Base-by-base conservation (phyloP, 257 asterid species). In the Capsicum pubescens region DNA sequence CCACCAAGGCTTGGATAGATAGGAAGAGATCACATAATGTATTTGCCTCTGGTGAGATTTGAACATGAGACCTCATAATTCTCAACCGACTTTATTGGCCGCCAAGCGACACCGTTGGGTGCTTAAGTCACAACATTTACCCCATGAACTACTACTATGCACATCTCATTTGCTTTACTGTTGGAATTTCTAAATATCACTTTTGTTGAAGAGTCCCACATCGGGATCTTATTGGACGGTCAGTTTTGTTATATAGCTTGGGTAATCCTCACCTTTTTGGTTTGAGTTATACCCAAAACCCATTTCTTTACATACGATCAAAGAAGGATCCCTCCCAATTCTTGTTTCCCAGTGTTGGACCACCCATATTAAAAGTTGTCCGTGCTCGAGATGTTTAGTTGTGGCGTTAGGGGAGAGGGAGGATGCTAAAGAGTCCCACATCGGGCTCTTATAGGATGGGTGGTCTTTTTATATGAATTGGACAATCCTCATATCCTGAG, bases 151-250 rank as follows among this genome's bases (percentile, higher is more conserved):
- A 50, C 17, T 74, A 50, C 12, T 17, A 36, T 7, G 46, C 61
- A 72, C n/a, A 36, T 50, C 61, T 21, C 81, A 52, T 76, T 52
- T 52, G 13, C 81, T 76, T 76, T 21, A 21, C 21, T 11, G 11
- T 14, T 16, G 17, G 58, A 52, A 21, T 21, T 76, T 14, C 13
- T 21, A 8, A 21, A 19, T 19, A 48, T 19, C 36, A 17, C 11
- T 67, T 67, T 66, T 15, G 76, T 68, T 36, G 52, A 68, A 68
- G 76, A 68, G 76, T 15, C 52, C 76, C 50, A 36, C 76, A 15
- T 15, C 76, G 5, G 17, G 59, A 3, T 68, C 50, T 67, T 36
- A 67, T 67, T n/a, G 19, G 19, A 67, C 35, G 19, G 74, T 6
- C 11, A 2, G 48, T 67, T 48, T 67, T 11, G 35, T 67, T 13